These are phyloP conservation scores for Auricularia auricula-judae DNA, from an alignment of 768 basidiomycete species.

Conservation along the genomic window DNA sequence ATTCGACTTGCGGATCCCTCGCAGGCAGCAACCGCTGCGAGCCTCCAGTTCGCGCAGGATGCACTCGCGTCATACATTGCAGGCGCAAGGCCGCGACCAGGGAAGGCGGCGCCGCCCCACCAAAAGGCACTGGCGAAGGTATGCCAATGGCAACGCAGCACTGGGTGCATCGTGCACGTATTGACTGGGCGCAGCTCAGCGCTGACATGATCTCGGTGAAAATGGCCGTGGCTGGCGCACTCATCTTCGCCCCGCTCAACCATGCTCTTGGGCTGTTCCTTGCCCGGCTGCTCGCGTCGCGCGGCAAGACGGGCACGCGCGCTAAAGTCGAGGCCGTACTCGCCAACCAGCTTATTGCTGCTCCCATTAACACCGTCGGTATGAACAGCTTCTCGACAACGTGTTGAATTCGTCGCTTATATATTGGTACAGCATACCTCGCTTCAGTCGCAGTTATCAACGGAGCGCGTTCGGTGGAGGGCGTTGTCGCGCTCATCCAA, in stretches of 20 bases:
- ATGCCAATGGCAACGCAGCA: not conserved
- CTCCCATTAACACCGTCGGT: slow-evolving; percentile 67
- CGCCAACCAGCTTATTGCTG: slow-evolving; percentile 63
- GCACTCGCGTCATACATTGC: slow-evolving; percentile 67
- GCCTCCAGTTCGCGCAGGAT: slow-evolving; percentile 53
- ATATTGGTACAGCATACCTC: slow-evolving; percentile 42
- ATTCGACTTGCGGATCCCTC: not conserved
- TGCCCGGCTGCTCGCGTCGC: slow-evolving; percentile 55
- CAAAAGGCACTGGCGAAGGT: slow-evolving; percentile 9
- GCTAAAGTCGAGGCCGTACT: slow-evolving; percentile 64
- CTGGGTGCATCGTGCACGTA: not conserved
- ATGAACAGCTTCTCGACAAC: slow-evolving; percentile 13
- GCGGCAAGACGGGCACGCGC: slow-evolving; percentile 49
- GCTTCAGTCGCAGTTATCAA: slow-evolving; percentile 76
- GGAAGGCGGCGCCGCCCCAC: slow-evolving; percentile 20
- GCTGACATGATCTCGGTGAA: slow-evolving; percentile 40
- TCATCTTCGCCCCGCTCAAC: slow-evolving; percentile 72
- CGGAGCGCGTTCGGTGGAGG: slow-evolving; percentile 57
- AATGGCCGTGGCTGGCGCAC: slow-evolving; percentile 75
- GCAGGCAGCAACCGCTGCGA: slow-evolving; percentile 4
- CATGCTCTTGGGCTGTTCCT: slow-evolving; percentile 63
- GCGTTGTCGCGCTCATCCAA: slow-evolving; percentile 56
- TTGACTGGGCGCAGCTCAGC: not conserved
- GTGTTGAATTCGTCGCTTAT: not conserved
- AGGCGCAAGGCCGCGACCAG: slow-evolving; percentile 41